Evolutionary conservation across 2,329 filamentous ascomycete genomes (phyloP).

Genomic region (Ophiostoma tasmaniense): DNA sequence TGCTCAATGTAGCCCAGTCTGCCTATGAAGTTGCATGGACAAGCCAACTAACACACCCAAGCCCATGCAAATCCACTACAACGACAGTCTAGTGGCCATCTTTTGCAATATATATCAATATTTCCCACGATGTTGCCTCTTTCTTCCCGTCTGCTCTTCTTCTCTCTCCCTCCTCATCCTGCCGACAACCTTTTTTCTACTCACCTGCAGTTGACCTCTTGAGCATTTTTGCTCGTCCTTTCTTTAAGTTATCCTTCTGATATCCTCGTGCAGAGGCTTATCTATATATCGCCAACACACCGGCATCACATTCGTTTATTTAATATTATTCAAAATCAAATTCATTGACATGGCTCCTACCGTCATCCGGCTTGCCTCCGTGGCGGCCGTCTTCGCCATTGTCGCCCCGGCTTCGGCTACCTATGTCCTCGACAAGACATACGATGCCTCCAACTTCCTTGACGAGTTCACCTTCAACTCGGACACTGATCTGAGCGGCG

Average conservation of each 20-base stretch:
- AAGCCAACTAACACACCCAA: background rate
- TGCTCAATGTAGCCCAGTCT: background rate
- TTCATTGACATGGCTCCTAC: constrained; percentile 12
- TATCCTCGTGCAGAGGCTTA: background rate
- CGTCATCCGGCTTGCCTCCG: constrained; percentile 23
- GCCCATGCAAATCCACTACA: background rate
- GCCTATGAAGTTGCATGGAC: background rate
- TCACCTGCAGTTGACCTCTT: background rate
- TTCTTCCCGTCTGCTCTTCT: background rate
- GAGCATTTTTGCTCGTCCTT: constrained; percentile 21
- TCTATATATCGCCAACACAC: constrained; percentile 1
- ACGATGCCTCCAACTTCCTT: constrained; percentile 39
- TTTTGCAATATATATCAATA: background rate
- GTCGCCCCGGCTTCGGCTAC: constrained; percentile 22
- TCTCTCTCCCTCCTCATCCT: constrained; percentile 7
- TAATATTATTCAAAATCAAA: background rate
- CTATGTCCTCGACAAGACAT: constrained; percentile 34
- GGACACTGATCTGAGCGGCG: constrained; percentile 50
- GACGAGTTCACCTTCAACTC: constrained; percentile 38
- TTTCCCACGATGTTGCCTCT: background rate
- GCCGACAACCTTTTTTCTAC: background rate
- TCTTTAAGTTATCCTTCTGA: constrained; percentile 12
- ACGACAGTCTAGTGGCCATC: background rate
- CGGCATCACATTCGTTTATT: background rate
- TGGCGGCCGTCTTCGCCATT: constrained; percentile 24